phyloP scores from a whole-genome alignment of 257 asterid species.

The Nicotiana undulata region DNA sequence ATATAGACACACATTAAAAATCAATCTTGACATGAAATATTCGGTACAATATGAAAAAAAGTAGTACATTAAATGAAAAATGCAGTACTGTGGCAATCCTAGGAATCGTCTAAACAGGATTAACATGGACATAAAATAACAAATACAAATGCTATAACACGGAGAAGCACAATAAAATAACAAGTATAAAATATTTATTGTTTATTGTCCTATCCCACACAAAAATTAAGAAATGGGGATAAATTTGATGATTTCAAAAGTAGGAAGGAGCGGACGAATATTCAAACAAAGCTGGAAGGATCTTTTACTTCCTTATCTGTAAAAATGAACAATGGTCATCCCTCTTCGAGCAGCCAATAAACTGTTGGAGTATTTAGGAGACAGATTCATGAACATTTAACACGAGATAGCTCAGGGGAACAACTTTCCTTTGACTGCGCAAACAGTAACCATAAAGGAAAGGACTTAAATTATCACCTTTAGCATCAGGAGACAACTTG shows the following conservation, averaged over 20 bases:
- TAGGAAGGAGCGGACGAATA: neutral
- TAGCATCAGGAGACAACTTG: constrained; percentile 55
- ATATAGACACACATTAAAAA: neutral
- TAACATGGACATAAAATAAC: neutral
- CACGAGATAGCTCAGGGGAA: neutral
- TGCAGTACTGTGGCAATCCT: neutral
- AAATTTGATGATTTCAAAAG: neutral
- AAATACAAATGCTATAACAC: neutral
- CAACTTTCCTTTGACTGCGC: neutral
- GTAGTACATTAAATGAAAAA: neutral
- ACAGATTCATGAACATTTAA: neutral
- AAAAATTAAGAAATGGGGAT: neutral
- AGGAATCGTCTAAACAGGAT: neutral
- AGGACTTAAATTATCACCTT: constrained; percentile 34
- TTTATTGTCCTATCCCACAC: neutral
- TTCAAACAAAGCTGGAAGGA: neutral
- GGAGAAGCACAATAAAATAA: neutral
- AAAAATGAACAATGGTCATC: neutral
- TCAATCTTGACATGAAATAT: neutral
- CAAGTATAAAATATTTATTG: neutral
- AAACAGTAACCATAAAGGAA: neutral
- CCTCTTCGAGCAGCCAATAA: neutral
- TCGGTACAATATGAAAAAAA: neutral
- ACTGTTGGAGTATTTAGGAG: neutral
- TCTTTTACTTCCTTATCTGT: neutral